phyloP scores from a whole-genome alignment of 495 filamentous ascomycete genomes.

The Pseudevernia furfuracea region DNA sequence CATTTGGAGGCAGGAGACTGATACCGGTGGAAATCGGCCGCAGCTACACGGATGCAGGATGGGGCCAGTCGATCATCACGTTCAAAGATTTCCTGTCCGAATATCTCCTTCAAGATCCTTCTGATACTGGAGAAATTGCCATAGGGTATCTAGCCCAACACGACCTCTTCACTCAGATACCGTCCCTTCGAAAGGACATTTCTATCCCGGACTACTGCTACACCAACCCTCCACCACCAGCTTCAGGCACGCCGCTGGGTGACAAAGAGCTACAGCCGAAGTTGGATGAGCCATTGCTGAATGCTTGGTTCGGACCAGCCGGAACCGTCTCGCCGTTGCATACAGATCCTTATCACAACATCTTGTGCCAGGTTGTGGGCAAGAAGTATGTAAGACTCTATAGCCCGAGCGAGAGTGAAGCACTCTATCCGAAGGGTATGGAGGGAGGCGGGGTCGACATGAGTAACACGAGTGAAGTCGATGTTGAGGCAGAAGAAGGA shows the following conservation, averaged over 20 bases:
- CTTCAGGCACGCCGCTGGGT: constrained; percentile 43
- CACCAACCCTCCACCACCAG: constrained; percentile 49
- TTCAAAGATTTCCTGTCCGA: constrained; percentile 65
- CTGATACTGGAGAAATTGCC: constrained; percentile 1
- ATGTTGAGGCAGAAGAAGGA: constrained; percentile 53
- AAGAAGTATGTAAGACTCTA: constrained; percentile 88
- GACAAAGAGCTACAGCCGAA: constrained; percentile 30
- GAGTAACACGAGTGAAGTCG: constrained; percentile 78
- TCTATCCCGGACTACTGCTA: constrained; percentile 79
- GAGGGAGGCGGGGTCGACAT: constrained; percentile 76
- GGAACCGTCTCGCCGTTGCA: constrained; percentile 88
- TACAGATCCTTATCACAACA: constrained; percentile 89
- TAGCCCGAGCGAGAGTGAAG: constrained; percentile 50
- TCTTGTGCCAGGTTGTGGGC: constrained; percentile 84
- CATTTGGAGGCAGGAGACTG: constrained; percentile 67
- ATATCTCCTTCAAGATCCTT: constrained; percentile 39
- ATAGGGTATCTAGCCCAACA: constrained; percentile 88
- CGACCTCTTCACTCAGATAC: constrained; percentile 76
- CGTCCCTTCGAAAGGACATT: constrained; percentile 68
- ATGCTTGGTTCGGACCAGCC: constrained; percentile 87
- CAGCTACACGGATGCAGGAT: constrained; percentile 77
- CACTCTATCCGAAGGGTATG: constrained; percentile 57
- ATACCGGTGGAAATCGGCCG: constrained; percentile 87
- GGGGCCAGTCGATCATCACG: constrained; percentile 75
- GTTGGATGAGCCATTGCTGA: constrained; percentile 50